Conservation (phyloP, 1,284 basidiomycete species). For the Cystobasidiaceae sp. region DNA sequence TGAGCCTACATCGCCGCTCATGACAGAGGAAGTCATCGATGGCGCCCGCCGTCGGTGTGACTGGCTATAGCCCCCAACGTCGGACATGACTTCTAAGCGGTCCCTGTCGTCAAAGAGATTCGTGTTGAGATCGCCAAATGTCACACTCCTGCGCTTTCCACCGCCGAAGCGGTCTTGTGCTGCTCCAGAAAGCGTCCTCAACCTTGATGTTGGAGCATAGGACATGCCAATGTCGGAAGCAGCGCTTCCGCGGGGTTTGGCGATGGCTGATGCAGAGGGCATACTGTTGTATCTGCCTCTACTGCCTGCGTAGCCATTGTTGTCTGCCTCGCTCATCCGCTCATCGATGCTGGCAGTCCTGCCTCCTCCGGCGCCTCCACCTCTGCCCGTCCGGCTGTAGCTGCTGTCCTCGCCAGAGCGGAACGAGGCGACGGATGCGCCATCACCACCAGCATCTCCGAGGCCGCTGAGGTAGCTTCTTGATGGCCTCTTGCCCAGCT, state of each 20-base stretch:
- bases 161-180: not conserved
- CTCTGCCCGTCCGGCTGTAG: not conserved
- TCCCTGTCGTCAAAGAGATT: conserved; percentile 18
- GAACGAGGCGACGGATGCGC: conserved; percentile 14
- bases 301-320: not conserved
- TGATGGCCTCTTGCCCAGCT: conserved; percentile 21
- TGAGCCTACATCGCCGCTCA: conserved; percentile 12
- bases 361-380: no score
- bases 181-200: not conserved
- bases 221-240: conserved; percentile 25
- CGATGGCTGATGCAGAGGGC: not conserved
- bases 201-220: not conserved
- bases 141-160: conserved; percentile 19
- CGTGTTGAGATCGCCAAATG: conserved; percentile 27
- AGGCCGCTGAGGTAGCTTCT: conserved; percentile 28
- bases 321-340: not conserved
- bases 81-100: conserved; percentile 29
- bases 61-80: conserved; percentile 20
- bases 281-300: conserved; percentile 12
- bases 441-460: conserved; percentile 11
- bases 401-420: conserved; percentile 10
- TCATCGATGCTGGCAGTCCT: not conserved
- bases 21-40: conserved; percentile 14
- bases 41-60: conserved; percentile 3
- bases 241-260: not conserved